Conservation (phyloP, 306 rosid genomes). For the Adenanthera pavonina region DNA sequence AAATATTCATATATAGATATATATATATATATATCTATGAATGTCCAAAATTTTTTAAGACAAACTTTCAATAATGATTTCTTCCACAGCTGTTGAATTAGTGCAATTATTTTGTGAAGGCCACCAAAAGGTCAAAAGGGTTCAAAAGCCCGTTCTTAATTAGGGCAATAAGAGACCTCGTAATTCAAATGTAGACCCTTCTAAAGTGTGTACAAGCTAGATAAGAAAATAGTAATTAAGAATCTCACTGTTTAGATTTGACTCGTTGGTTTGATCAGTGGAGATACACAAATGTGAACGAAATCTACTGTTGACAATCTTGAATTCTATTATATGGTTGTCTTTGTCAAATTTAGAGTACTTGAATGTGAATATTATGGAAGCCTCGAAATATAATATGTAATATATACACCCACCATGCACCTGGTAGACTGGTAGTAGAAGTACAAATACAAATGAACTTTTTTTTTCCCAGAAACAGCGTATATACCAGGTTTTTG, state of each 20-base stretch:
- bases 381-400: not conserved
- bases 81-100: too few relatives aligned
- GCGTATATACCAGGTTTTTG: slow-evolving; percentile 29
- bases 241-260: slow-evolving; percentile 29
- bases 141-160: not conserved
- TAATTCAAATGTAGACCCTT: not conserved
- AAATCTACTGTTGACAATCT: slow-evolving; percentile 29
- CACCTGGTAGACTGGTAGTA: not conserved
- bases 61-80: too few relatives aligned
- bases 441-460: not conserved
- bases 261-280: slow-evolving; percentile 19
- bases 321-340: slow-evolving; percentile 6
- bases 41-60: too few relatives aligned
- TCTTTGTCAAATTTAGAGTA: slow-evolving; percentile 32
- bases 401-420: not conserved
- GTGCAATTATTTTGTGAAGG: not conserved
- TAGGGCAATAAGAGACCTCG: not conserved
- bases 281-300: slow-evolving; percentile 9
- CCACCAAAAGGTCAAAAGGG: not conserved
- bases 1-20: too few relatives aligned
- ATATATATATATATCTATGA: too few relatives aligned
- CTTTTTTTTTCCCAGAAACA: slow-evolving; percentile 32
- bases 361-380: not conserved
- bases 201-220: not conserved
- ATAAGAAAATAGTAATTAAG: not conserved